These are phyloP conservation scores for Teunomyces gatunensis DNA, from an alignment of 805 yeast genomes.

Conservation along the genomic window DNA sequence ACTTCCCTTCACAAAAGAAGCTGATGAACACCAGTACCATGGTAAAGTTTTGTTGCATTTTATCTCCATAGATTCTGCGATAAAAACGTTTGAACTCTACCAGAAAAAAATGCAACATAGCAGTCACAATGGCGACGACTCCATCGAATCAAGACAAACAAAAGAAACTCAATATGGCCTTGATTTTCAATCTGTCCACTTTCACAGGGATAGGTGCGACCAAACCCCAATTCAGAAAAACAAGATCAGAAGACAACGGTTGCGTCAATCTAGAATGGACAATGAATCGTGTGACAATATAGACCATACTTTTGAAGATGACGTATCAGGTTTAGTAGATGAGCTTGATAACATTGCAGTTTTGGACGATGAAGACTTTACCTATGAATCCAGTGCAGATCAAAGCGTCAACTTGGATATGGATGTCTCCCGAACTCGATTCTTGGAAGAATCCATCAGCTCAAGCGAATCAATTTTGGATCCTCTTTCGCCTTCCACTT, in stretches of 20 bases:
- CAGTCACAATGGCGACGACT: slow-evolving; percentile 10
- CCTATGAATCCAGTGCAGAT: neutral
- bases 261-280: neutral
- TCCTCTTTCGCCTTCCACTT: slow-evolving; percentile 6
- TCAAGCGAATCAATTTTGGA: slow-evolving; percentile 4
- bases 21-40: neutral
- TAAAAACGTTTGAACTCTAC: slow-evolving; percentile 40
- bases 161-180: slow-evolving; percentile 11
- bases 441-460: slow-evolving; percentile 2
- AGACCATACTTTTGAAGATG: slow-evolving; percentile 1
- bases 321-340: neutral
- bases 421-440: neutral
- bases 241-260: neutral
- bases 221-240: slow-evolving; percentile 16
- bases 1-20: neutral
- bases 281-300: neutral
- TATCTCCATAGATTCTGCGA: slow-evolving; percentile 46
- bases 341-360: neutral
- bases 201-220: slow-evolving; percentile 40
- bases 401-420: neutral
- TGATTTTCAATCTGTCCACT: slow-evolving; percentile 17
- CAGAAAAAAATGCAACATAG: slow-evolving; percentile 20
- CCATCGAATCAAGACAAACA: neutral
- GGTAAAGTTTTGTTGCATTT: slow-evolving; percentile 32
- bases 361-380: neutral